These are phyloP conservation scores for Carex pumila DNA, from an alignment of 176 grass and related monocot genomes.

Conservation along the genomic window DNA sequence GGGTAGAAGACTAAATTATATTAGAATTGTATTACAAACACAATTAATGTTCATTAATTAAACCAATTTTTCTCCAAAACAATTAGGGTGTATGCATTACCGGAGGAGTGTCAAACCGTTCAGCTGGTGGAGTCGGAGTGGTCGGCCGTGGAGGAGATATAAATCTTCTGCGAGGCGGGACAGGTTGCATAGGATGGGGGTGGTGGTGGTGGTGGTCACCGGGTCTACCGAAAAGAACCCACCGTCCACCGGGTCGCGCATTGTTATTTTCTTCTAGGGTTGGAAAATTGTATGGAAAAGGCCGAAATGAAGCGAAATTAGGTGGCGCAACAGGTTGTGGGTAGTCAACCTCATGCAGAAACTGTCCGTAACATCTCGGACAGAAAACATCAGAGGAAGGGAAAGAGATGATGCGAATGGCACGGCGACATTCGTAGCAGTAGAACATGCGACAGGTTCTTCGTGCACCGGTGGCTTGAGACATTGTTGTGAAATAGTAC, in stretches of 20 bases:
- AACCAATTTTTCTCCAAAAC: background rate
- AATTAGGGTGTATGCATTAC: background rate
- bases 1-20: background rate
- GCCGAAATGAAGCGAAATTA: slow-evolving; percentile 29
- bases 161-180: background rate
- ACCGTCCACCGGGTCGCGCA: background rate
- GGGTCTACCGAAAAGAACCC: slow-evolving; percentile 18
- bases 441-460: slow-evolving; percentile 69
- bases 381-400: slow-evolving; percentile 75
- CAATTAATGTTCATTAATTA: background rate
- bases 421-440: slow-evolving; percentile 73
- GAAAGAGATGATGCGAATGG: slow-evolving; percentile 60
- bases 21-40: background rate
- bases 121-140: background rate
- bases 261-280: slow-evolving; percentile 12
- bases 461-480: slow-evolving; percentile 11
- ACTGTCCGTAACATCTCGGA: slow-evolving; percentile 74
- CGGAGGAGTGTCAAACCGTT: slow-evolving; percentile 14
- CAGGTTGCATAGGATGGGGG: background rate
- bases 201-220: background rate
- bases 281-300: slow-evolving; percentile 39
- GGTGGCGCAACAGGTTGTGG: slow-evolving; percentile 23
- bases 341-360: slow-evolving; percentile 66
- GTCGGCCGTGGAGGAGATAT: slow-evolving; percentile 3
- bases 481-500: slow-evolving; percentile 1